Percentiles rank a stretch among this genome's conserved stretches.
Conservation (phyloP, 495 filamentous ascomycete genomes). For the Rusavskia elegans region DNA sequence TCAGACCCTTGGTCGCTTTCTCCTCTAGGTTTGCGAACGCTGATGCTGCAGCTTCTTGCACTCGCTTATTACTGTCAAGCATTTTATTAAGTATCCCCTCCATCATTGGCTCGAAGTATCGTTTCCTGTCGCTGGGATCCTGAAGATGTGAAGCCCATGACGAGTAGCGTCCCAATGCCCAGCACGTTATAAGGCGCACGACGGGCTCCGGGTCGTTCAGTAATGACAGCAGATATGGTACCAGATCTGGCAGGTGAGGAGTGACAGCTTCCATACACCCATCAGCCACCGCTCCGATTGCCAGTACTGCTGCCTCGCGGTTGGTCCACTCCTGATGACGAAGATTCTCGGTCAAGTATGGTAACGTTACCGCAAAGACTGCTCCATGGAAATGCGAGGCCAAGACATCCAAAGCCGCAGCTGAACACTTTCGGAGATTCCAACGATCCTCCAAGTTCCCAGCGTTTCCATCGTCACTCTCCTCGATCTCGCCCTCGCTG, state of each 20-base stretch:
- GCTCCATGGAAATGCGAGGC: constrained; percentile 74
- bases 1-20: constrained; percentile 64
- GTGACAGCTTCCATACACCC: constrained; percentile 83
- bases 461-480: constrained; percentile 57
- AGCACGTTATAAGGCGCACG: constrained; percentile 96
- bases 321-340: constrained; percentile 81
- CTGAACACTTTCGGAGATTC: constrained; percentile 95
- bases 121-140: constrained; percentile 45
- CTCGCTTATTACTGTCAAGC: constrained; percentile 93
- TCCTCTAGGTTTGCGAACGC: constrained; percentile 95
- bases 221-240: constrained; percentile 79
- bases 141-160: constrained; percentile 73
- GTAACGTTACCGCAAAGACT: constrained; percentile 81
- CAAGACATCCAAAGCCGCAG: constrained; percentile 87
- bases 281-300: constrained; percentile 86
- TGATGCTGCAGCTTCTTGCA: constrained; percentile 90
- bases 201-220: constrained; percentile 76
- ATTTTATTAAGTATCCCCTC: constrained; percentile 87
- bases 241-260: constrained; percentile 79
- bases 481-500: constrained; percentile 81
- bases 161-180: constrained; percentile 90
- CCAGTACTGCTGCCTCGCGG: constrained; percentile 87
- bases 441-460: constrained; percentile 83
- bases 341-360: constrained; percentile 82
- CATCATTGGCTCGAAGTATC: constrained; percentile 93